Percentiles rank a stretch among this genome's conserved stretches.
These are phyloP conservation scores for Avena atlantica DNA, from an alignment of 176 grass and related monocot genomes.

Conservation along the genomic window DNA sequence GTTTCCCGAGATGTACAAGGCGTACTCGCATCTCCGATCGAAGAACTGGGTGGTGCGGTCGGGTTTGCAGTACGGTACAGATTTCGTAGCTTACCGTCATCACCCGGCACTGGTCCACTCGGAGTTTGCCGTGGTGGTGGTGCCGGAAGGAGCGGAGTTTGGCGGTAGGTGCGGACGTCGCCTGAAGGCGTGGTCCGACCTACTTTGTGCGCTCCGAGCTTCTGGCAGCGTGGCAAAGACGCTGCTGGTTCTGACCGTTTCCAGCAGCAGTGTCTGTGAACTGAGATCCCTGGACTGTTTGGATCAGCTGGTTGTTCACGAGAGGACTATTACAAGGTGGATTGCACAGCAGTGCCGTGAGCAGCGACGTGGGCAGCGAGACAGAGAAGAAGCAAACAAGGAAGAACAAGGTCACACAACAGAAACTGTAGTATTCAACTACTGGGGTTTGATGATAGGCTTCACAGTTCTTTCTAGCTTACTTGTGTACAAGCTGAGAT, in stretches of 20 bases:
- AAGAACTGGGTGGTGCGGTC: background rate
- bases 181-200: constrained; percentile 61
- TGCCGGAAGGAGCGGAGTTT: constrained; percentile 34
- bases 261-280: background rate
- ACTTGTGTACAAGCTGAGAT: constrained; percentile 53
- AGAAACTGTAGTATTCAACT: background rate
- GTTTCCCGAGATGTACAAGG: constrained; percentile 39
- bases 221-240: constrained; percentile 77
- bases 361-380: constrained; percentile 40
- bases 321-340: constrained; percentile 64
- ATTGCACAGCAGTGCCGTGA: constrained; percentile 63
- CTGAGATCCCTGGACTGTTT: constrained; percentile 51
- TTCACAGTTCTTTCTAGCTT: constrained; percentile 41
- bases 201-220: constrained; percentile 56
- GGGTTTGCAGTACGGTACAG: constrained; percentile 59
- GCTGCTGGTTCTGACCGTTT: constrained; percentile 61
- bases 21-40: too few relatives aligned
- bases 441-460: constrained; percentile 41
- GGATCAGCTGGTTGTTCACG: constrained; percentile 52
- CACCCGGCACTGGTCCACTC: constrained; percentile 66
- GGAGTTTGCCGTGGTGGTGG: constrained; percentile 69
- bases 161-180: constrained; percentile 22
- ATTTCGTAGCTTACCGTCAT: constrained; percentile 39
- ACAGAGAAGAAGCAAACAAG: background rate
- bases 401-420: background rate